These are phyloP conservation scores for Sporobolomyces pararoseus DNA, from an alignment of 768 basidiomycete genomes.

Conservation along the genomic window DNA sequence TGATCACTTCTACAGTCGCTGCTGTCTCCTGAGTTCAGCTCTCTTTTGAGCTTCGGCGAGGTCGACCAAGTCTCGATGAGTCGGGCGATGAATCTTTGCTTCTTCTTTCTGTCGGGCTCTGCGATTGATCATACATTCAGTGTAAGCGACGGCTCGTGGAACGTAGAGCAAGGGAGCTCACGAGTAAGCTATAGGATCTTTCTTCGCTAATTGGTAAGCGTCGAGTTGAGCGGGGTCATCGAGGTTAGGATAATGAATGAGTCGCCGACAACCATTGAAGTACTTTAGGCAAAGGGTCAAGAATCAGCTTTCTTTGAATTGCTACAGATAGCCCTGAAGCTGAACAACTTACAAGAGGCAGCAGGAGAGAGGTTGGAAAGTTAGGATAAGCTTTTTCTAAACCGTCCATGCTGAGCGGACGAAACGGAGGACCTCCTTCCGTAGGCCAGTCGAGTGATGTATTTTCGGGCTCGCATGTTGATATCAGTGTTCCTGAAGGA, in stretches of 20 bases:
- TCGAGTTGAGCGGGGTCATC: neutral
- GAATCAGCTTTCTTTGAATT: no score
- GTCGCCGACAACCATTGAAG: neutral
- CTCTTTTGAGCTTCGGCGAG: neutral
- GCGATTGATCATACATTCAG: neutral
- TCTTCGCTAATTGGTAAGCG: neutral
- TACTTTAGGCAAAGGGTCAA: neutral
- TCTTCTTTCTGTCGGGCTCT: neutral
- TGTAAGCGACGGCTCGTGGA: neutral
- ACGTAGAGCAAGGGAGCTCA: neutral
- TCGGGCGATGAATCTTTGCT: neutral
- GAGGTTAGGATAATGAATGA: neutral
- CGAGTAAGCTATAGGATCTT: neutral
- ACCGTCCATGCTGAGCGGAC: no score
- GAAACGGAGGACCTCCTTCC: neutral
- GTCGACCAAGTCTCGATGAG: conserved; percentile 1
- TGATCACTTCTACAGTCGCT: no score
- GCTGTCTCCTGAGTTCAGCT: neutral
- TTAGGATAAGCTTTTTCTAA: neutral
- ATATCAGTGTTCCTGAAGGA: neutral
- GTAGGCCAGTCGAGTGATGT: neutral
- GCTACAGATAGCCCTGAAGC: no score
- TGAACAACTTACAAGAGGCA: no score
- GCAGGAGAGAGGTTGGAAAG: neutral
- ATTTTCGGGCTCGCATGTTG: neutral